Percentiles rank a stretch among this genome's conserved stretches.
Evolutionary conservation across 2,329 filamentous ascomycete species (phyloP).

Genomic region (Hysterium pulicare): DNA sequence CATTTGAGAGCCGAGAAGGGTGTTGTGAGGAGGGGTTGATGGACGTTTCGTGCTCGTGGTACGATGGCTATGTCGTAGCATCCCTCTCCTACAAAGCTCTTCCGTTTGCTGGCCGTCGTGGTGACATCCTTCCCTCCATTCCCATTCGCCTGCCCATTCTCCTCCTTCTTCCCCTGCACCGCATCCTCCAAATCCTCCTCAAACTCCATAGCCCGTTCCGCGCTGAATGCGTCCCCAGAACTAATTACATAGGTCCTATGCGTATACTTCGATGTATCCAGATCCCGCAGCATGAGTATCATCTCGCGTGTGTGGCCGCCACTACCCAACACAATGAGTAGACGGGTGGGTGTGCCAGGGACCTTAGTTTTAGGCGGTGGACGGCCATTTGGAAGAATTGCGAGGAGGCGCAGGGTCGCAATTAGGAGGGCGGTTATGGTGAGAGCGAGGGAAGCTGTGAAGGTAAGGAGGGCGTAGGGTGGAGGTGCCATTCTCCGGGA

Average conservation of each 20-base stretch:
- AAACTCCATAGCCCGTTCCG: conserved; percentile 61
- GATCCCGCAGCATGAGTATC: conserved; percentile 72
- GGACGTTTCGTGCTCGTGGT: conserved; percentile 73
- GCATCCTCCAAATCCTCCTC: conserved; percentile 44
- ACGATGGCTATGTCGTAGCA: conserved; percentile 66
- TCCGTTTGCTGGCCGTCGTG: background rate
- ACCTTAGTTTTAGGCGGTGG: conserved; percentile 16
- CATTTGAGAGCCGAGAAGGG: conserved; percentile 66
- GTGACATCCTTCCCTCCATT: conserved; percentile 27
- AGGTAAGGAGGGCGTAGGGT: conserved; percentile 15
- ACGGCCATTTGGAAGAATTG: conserved; percentile 36
- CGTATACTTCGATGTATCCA: conserved; percentile 45
- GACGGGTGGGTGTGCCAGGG: conserved; percentile 49
- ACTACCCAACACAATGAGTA: conserved; percentile 82
- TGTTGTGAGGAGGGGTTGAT: conserved; percentile 74
- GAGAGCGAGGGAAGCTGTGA: conserved; percentile 30
- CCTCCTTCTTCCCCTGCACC: background rate
- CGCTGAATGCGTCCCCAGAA: conserved; percentile 71
- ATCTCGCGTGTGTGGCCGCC: conserved; percentile 96
- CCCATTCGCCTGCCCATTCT: conserved; percentile 4
- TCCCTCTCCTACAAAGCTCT: conserved; percentile 17
- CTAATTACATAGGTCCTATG: conserved; percentile 81
- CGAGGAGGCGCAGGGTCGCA: conserved; percentile 36
- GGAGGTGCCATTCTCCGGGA: conserved; percentile 13
- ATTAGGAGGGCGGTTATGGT: conserved; percentile 32